phyloP scores from a whole-genome alignment of 169 alveolate species.

The Plasmodium gonderi region DNA sequence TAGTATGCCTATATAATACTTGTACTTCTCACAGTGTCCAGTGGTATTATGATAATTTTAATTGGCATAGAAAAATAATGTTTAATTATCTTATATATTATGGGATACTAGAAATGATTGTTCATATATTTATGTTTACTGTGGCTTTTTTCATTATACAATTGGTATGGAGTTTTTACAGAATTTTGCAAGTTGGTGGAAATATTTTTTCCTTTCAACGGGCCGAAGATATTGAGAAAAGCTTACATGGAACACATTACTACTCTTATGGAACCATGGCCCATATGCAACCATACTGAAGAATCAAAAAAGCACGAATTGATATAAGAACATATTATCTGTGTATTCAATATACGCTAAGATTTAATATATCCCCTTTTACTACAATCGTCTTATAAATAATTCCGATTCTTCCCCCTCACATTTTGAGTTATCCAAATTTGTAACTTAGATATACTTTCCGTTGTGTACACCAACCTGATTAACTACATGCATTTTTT shows the following conservation, averaged over 20 bases:
- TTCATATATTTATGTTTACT: constrained; percentile 44
- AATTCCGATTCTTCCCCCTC: not conserved
- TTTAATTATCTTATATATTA: constrained; percentile 50
- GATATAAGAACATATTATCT: too few species aligned
- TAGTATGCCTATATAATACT: constrained; percentile 53
- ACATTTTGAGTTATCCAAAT: not conserved
- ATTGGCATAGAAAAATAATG: constrained; percentile 59
- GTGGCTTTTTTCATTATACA: constrained; percentile 48
- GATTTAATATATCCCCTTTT: too few species aligned
- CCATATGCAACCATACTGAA: constrained; percentile 12
- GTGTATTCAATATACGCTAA: too few species aligned
- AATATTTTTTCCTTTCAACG: constrained; percentile 68
- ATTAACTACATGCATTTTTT: not conserved
- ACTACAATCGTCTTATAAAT: too few species aligned
- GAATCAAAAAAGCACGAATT: not conserved
- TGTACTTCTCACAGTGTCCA: constrained; percentile 67
- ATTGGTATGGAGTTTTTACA: constrained; percentile 63
- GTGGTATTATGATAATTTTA: constrained; percentile 65
- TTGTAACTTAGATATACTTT: not conserved
- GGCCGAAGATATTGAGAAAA: constrained; percentile 54
- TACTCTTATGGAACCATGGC: constrained; percentile 50
- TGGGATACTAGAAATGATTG: constrained; percentile 56
- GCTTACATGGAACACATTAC: constrained; percentile 46
- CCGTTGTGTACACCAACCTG: not conserved
- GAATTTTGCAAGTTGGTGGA: constrained; percentile 74